Evolutionary conservation across 352 stramenopile species (phyloP).

Genomic region (Pythium sukuiense): DNA sequence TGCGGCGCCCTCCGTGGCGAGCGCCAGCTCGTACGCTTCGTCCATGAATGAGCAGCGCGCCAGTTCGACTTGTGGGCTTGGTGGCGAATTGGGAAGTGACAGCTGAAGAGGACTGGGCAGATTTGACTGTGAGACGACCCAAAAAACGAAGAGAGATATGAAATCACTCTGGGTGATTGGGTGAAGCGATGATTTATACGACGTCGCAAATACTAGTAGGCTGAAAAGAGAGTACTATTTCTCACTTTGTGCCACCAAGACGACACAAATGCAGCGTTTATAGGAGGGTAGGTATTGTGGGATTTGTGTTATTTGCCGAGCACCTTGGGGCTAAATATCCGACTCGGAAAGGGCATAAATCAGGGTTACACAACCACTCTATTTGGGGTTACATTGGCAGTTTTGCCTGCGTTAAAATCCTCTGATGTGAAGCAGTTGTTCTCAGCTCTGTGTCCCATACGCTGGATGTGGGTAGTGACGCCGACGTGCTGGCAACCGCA

Average conservation of each 20-base stretch:
- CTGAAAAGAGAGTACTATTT: too few relatives aligned
- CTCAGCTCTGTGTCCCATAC: background rate
- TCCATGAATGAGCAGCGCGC: conserved; percentile 12
- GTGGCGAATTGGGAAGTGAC: background rate
- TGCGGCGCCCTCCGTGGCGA: conserved; percentile 11
- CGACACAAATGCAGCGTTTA: too few relatives aligned
- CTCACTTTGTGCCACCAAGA: too few relatives aligned
- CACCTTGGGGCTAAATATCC: too few relatives aligned
- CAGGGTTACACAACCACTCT: too few relatives aligned
- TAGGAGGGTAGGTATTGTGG: too few relatives aligned
- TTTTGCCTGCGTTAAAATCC: too few relatives aligned
- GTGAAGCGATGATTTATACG: background rate
- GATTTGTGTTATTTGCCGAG: too few relatives aligned
- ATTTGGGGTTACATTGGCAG: too few relatives aligned
- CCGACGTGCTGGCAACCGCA: background rate
- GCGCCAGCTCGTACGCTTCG: conserved; percentile 23
- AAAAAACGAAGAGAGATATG: background rate
- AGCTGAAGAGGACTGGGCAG: background rate
- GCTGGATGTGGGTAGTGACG: background rate
- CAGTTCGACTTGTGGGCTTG: background rate
- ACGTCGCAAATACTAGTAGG: too few relatives aligned
- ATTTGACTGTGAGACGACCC: background rate
- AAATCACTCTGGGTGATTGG: background rate
- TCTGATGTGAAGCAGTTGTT: too few relatives aligned
- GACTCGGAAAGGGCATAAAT: too few relatives aligned